Base-by-base conservation (phyloP, 1,284 basidiomycete species). In the Cutaneotrichosporon daszewskae region DNA sequence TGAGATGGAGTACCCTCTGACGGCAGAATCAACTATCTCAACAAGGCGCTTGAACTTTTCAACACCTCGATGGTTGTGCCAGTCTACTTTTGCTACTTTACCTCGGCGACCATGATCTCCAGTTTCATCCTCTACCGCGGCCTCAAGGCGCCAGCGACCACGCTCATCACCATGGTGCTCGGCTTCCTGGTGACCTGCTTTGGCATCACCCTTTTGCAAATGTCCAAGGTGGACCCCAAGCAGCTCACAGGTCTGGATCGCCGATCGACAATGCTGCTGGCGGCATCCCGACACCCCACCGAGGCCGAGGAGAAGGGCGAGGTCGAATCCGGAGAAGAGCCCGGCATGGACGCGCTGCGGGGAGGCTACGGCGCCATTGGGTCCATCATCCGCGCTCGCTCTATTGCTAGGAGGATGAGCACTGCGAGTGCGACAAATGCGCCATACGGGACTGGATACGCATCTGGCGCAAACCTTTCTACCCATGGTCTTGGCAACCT, bases 11-110 rank as follows among this genome's bases (percentile, higher is more conserved):
- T 11, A 3, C 2, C 6, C 0, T 27, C 44, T 51, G 32, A 54
- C 33, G 7, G 12, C 50, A 70, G 96, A 69, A 88, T 97, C 64
- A 94, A 87, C 73, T 97, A 91, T 72, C 78, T 97, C 54, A 98
- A 97, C 74, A 86, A 92, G 61, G 94, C 94, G 17, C 81, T 98
- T 49, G 94, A 92, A 58, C 75, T 96, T 32, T 97, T 92, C 78
- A 96, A 96, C 61, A 64, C 73, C 75, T 85, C 87, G 43, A 90
- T 89, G 85, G 86, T 87, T 23, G 79, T 79, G 3, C 79, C 79
- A 0, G 79, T 78, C 17, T 82, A 80, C 66, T 81, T 80, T 54
- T 79, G 80, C 52, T 74, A 76, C 45, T 81, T 81, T 69, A 90
- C 87, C 2, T 88, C 88, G 57, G 87, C 83, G 64, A 89, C 89